A percentile compares a stretch with the other conserved stretches of the same genome.
phyloP scores from a whole-genome alignment of 1,284 basidiomycete species.

The Apiotrichum mycotoxinovorans region DNA sequence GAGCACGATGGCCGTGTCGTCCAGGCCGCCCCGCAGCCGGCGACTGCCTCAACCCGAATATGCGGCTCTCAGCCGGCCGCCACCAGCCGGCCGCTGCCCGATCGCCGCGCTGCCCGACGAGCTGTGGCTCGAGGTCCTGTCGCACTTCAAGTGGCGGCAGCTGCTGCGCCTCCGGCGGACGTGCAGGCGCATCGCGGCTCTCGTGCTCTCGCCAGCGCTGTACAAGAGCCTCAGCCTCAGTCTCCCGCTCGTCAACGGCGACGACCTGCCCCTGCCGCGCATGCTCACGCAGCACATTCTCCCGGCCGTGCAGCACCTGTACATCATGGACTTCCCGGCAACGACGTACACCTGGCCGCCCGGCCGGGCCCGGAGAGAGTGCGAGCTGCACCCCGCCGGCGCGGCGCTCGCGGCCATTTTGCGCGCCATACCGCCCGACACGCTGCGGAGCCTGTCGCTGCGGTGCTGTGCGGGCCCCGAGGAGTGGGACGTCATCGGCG shows the following conservation, averaged over 20 bases:
- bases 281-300: constrained; percentile 19
- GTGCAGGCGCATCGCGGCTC: constrained; percentile 7
- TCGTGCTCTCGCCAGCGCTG: constrained; percentile 25
- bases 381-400: not conserved
- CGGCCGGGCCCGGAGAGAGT: too few relatives aligned
- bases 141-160: constrained; percentile 24
- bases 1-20: too few relatives aligned
- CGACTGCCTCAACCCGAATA: too few relatives aligned
- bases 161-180: constrained; percentile 24
- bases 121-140: constrained; percentile 27
- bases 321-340: constrained; percentile 23
- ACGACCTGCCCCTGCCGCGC: constrained; percentile 21
- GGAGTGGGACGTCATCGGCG: constrained; percentile 19
- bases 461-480: constrained; percentile 27
- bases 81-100: constrained; percentile 19
- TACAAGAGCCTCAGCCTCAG: constrained; percentile 24
- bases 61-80: not conserved
- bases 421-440: constrained; percentile 18
- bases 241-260: constrained; percentile 1
- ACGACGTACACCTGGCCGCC: not conserved
- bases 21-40: too few relatives aligned
- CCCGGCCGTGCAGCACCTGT: constrained; percentile 24
- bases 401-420: constrained; percentile 19
- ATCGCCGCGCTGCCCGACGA: constrained; percentile 31
- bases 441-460: constrained; percentile 25